Base-by-base conservation (phyloP, 495 filamentous ascomycete genomes). In the Penicillium desertorum region DNA sequence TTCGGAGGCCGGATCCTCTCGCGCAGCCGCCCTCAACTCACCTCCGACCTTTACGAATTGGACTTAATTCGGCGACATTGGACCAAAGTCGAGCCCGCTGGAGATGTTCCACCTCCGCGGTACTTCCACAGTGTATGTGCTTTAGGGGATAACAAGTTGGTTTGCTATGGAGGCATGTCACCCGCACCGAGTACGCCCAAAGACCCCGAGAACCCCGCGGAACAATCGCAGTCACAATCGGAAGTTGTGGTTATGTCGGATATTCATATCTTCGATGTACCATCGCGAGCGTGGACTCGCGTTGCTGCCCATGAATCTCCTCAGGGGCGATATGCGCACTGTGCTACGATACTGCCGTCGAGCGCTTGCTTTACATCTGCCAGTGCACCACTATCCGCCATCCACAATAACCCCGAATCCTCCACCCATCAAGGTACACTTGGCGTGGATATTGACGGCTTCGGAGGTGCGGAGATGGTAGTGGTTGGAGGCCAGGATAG, bases 121-220 rank as follows among this genome's bases (percentile, higher is more conserved):
- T 98, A 98, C 68, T 98, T 98, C 65, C 94, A 98, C 74, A 96
- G 89, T 58, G 87, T 97, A 61, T 98, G 95, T 67, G 83, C 89
- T 6, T 76, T 98, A 10, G 94, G 95, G 3, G 94, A 97, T 70
- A 92, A 89, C 2, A 98, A 98, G 71, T 78, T 98, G 63, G 94
- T 98, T 3, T 96, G 92, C 71, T 98, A 96, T 74, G 94, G 94
- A 45, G 94, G 94, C 45, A 98, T 98, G 94, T 96, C 93, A 6
- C 93, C 92, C 12, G 85, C 86, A 5, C 75, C 83, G 7, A 76
- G 70, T 43, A 56, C 76, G 39, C 58, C 62, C 63, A 80, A 70
- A 61, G 84, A 71, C 58, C 59, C 67, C 41, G 57, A 64, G 65
- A 77, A 51, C 68, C 70, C 65, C 47, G 76, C 50, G 62, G 72